Evolutionary conservation across 805 yeast genomes (phyloP), one percentile per base, ranked within the genome.

Genomic region (Saccharomycopsis oosterbeekiorum): DNA sequence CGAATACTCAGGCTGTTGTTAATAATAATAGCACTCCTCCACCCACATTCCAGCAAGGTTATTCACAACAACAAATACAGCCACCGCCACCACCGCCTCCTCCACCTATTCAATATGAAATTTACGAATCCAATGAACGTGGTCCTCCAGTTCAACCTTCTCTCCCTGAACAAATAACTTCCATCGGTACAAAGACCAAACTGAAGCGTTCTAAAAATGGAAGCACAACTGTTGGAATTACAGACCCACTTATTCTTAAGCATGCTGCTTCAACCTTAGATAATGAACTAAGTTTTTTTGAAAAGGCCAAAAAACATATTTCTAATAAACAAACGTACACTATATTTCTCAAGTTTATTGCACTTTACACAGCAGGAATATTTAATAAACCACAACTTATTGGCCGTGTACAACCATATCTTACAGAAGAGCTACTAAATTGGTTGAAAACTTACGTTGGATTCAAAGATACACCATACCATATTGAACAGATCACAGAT

Each of bases 371-470:
- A 2, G 96, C 90, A 70, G 97, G 90, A 68, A 84, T 94, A 62
- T 86, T 94, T 65, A 97, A 90, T 70, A 86, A 87, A 65, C 81
- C 79, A 60, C 85, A 92, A 24, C 79, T 94, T 62, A 89, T 94
- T 43, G 91, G 85, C 69, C 82, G 94, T 65, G 93, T 85, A 6
- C 94, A 89, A 62, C 85, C 88, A 4, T 93, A 90, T 69, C 78
- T 94, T 68, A 97, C 97, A 34, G 81, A 83, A 14, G 97, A 92
- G 64, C 76, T 94, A 63, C 80, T 89, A 68, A 84, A 82, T 60
- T 92, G 98, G 98, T 94, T 94, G 78, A 93, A 91, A 72, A 78
- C 81, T 66, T 92, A 93, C 75, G 96, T 94, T 63, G 96, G 96
- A 9, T 94, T 81, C 71, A 90, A 88, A 65, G 96, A 88, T 54